These are phyloP conservation scores for Barnettozyma sp. DNA, from an alignment of 805 yeast genomes.

Conservation along the genomic window DNA sequence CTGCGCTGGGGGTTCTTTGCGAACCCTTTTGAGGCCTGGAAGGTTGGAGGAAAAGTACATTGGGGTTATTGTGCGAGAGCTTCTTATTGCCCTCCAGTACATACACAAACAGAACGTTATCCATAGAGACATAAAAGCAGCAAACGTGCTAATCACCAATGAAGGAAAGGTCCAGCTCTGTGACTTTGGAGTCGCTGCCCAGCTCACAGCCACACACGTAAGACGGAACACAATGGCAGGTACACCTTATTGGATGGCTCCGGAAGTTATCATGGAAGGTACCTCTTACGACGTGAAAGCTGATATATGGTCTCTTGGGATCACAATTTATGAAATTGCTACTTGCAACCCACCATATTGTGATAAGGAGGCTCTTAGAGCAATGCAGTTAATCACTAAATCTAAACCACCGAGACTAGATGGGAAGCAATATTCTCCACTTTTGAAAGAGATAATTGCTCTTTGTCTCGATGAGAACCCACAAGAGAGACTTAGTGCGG, in stretches of 20 bases:
- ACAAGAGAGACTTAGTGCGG: slow-evolving; percentile 80
- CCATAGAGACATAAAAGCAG: slow-evolving; percentile 95
- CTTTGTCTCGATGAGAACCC: slow-evolving; percentile 92
- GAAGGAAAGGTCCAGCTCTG: slow-evolving; percentile 89
- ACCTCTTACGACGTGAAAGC: slow-evolving; percentile 84
- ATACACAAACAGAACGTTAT: slow-evolving; percentile 89
- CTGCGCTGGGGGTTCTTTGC: slow-evolving; percentile 88
- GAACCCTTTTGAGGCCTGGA: slow-evolving; percentile 78
- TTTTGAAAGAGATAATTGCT: slow-evolving; percentile 83
- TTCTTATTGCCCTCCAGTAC: slow-evolving; percentile 65
- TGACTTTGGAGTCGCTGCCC: slow-evolving; percentile 98
- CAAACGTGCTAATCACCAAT: slow-evolving; percentile 81
- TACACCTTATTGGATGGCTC: slow-evolving; percentile 99
- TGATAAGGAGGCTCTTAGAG: slow-evolving; percentile 90
- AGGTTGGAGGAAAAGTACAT: slow-evolving; percentile 77
- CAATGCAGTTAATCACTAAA: slow-evolving; percentile 88
- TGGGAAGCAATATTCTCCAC: slow-evolving; percentile 72
- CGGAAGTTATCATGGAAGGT: slow-evolving; percentile 93
- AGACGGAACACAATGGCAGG: slow-evolving; percentile 95
- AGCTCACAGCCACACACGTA: slow-evolving; percentile 62
- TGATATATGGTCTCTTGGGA: slow-evolving; percentile 96
- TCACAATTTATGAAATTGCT: slow-evolving; percentile 88
- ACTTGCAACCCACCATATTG: slow-evolving; percentile 98
- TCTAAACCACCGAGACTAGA: slow-evolving; percentile 93
- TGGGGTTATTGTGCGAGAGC: slow-evolving; percentile 79